Conservation (phyloP, 2,329 filamentous ascomycete species). For the Epichloe festucae region DNA sequence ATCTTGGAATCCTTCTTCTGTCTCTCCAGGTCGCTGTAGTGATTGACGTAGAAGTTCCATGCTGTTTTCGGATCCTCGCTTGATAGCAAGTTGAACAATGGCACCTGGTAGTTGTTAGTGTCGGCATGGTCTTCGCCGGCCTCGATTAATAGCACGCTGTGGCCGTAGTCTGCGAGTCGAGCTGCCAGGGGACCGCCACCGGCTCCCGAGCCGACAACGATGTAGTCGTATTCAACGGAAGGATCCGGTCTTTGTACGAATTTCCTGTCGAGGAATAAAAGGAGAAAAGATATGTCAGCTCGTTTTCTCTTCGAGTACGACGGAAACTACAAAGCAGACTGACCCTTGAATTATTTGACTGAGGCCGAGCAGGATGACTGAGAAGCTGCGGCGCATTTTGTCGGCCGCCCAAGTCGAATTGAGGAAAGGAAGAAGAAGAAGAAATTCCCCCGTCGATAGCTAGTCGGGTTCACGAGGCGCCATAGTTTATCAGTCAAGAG, state of each 20-base stretch:
- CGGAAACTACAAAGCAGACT: neutral
- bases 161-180: slow-evolving; percentile 9
- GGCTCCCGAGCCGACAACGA: slow-evolving; percentile 43
- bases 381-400: too few species aligned
- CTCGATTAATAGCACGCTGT: slow-evolving; percentile 47
- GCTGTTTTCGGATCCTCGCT: neutral
- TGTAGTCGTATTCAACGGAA: too few species aligned
- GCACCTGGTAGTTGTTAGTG: slow-evolving; percentile 29
- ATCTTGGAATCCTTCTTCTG: slow-evolving; percentile 44
- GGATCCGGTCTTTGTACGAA: too few species aligned
- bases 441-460: too few species aligned
- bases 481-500: too few species aligned
- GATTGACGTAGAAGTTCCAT: slow-evolving; percentile 53
- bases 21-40: slow-evolving; percentile 40
- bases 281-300: too few species aligned
- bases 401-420: too few species aligned
- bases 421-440: too few species aligned
- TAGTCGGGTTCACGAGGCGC: too few species aligned
- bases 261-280: too few species aligned
- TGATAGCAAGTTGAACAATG: neutral
- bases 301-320: too few species aligned
- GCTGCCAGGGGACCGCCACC: slow-evolving; percentile 43
- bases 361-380: neutral
- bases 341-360: neutral
- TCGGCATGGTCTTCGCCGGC: slow-evolving; percentile 44